Evolutionary conservation across 371 early-diverging fungal species (phyloP), one percentile per base, ranked within the genome.

Genomic region (Mucor racemosus): DNA sequence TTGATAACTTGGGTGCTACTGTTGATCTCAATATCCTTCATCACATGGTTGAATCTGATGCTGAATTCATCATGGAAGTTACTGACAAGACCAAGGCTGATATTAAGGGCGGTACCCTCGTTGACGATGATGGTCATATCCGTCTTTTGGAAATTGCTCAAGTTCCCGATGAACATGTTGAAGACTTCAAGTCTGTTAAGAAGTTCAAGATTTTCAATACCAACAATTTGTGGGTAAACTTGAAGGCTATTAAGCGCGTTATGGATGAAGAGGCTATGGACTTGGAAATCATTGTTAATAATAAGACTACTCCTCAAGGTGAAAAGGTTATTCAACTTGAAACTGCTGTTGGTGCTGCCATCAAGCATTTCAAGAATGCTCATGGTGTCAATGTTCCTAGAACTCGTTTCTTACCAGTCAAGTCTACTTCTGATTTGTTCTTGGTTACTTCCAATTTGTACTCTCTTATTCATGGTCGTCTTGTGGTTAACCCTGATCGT

Each of bases 161-260:
- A 80, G 99, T 99, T 7, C 99, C 99, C n/a, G 79, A 88, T 53
- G 94, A 95, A 68, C 94, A 97, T 71, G 94, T 97, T 26, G 97
- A 96, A 71, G 99, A 99, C 73, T 99, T 99, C 85, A 99, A 99
- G 78, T 95, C 96, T 65, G 91, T 99, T 80, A 97, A 98, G 78
- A 99, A 99, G 86, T 99, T 99, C 87, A 97, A 98, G 89, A 99
- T 99, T 74, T 99, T 99, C 89, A 99, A 99, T 90, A 99, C 99
- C 66, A 99, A 99, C 89, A 99, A 99, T 84, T 75, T 99, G 75
- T 99, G 99, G 99, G 92, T 99, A 70, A 92, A 90, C 73, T 81
- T 99, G 67, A 93, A 92, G 85, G 97, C 98, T 15, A 90, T 99
- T 76, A 99, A 98, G 86, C 92, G 98, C 55, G 82, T 97, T 9